Evolutionary conservation across 345 rosid species (phyloP), one percentile per base, ranked within the genome.

Genomic region (Syzygium oleosum): DNA sequence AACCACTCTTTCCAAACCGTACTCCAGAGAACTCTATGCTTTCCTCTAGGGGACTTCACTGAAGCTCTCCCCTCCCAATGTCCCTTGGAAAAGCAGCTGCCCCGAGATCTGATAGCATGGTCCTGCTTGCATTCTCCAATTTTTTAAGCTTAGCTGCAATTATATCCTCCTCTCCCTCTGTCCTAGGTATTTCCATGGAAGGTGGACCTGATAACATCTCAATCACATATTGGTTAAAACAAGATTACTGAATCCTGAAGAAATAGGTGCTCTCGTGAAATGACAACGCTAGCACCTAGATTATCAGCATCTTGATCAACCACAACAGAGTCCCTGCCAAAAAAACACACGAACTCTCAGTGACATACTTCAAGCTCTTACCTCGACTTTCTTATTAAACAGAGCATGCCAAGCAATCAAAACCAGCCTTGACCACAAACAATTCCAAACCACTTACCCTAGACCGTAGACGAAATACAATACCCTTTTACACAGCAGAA

Each of bases 261-360:
- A 96, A 97, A 87, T 97, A 95, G 1, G 99, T 93, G 61, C 98
- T 95, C 0, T 95, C 96, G 63, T 97, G 99, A 86, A 97, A 97
- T 2, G 96, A 95, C 14, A 96, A 94, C 9, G 99, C 98, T 9
- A 96, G 87, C 1, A 94, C 97, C 88, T 98, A 95, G 16, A 98
- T 96, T 87, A 95, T 92, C 16, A 96, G 87, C 7, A 98, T 96
- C 92, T 96, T 95, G 25, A 95, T 84, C 55, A 98, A 89, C 99
- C 98, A 96, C 19, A 98, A 77, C 79, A 92, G 88, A 13, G 92
- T 94, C 11, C 94, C 94, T 1, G 94, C 90, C 90, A 96, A 77
- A 87, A 96, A 94, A 88, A 98, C 94, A 1, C 94, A 83, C 84
- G 93, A 88, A 25, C 94, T 85, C 85, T 92, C 94, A 17, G 96